These are phyloP conservation scores for Leccinum holopus DNA, from an alignment of 1,284 basidiomycete genomes.

Conservation along the genomic window DNA sequence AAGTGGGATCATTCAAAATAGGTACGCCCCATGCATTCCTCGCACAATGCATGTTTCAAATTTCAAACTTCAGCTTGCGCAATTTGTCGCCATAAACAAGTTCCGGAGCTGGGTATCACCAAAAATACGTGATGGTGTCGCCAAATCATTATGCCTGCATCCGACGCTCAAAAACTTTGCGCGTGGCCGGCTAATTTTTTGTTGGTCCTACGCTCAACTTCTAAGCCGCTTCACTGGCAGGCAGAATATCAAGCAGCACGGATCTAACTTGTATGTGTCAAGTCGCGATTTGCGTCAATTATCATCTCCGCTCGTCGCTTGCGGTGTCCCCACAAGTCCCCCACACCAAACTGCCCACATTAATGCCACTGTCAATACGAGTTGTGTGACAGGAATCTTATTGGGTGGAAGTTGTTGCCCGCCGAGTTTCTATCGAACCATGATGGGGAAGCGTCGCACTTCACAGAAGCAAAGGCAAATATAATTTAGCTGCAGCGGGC, in stretches of 20 bases:
- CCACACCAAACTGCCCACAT: neutral
- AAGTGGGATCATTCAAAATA: neutral
- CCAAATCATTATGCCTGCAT: slow-evolving; percentile 2
- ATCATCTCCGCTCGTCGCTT: neutral
- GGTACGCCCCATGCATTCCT: neutral
- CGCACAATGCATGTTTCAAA: slow-evolving; percentile 12
- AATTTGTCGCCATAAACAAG: neutral
- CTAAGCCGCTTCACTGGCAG: neutral
- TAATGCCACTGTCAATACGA: neutral
- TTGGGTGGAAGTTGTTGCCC: neutral
- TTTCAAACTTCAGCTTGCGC: slow-evolving; percentile 11
- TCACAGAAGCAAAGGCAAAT: neutral
- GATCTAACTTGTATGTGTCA: neutral
- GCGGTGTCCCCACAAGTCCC: neutral
- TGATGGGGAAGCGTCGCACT: neutral
- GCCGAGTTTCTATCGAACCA: neutral
- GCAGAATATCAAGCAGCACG: neutral
- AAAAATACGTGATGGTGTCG: neutral
- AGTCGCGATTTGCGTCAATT: neutral
- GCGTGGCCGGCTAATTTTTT: neutral
- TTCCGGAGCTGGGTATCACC: neutral
- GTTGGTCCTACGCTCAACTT: neutral
- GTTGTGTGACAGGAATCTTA: neutral
- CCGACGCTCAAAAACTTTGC: neutral
- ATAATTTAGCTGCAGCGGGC: neutral